A percentile compares a stretch with the other conserved stretches of the same genome.
Conservation (phyloP, 768 basidiomycete species). For the Russula olivacea region DNA sequence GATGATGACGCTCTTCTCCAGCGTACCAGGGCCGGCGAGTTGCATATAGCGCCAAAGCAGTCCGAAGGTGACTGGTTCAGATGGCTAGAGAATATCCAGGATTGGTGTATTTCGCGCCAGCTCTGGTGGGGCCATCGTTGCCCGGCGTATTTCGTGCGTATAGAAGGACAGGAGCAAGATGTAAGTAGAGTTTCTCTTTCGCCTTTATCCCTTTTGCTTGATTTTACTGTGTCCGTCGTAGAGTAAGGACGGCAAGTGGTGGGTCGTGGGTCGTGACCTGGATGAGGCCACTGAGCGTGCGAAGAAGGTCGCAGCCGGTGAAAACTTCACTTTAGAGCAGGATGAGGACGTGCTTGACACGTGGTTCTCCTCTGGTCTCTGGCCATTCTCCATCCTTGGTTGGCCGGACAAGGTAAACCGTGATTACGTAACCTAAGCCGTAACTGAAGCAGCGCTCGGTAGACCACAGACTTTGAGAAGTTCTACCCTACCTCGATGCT, state of each 20-base stretch:
- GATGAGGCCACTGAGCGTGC: conserved; percentile 78
- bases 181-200: conserved; percentile 35
- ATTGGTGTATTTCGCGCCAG: conserved; percentile 99
- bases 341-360: conserved; percentile 98
- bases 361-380: conserved; percentile 97
- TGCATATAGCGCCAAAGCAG: conserved; percentile 72
- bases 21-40: conserved; percentile 86
- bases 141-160: conserved; percentile 87
- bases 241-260: conserved; percentile 67
- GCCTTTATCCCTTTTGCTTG: not conserved
- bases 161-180: conserved; percentile 70
- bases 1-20: conserved; percentile 30
- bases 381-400: conserved; percentile 97
- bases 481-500: conserved; percentile 91
- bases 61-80: conserved; percentile 94
- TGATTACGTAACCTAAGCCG: not conserved
- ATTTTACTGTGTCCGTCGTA: conserved; percentile 29
- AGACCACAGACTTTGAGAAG: conserved; percentile 70
- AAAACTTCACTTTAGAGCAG: conserved; percentile 72
- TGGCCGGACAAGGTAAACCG: conserved; percentile 83
- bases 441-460: conserved; percentile 13
- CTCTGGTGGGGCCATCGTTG: conserved; percentile 99
- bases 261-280: conserved; percentile 82
- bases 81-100: conserved; percentile 93
- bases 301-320: conserved; percentile 57